Evolutionary conservation across 495 filamentous ascomycete genomes (phyloP).

Genomic region (Coniosporium apollinis): DNA sequence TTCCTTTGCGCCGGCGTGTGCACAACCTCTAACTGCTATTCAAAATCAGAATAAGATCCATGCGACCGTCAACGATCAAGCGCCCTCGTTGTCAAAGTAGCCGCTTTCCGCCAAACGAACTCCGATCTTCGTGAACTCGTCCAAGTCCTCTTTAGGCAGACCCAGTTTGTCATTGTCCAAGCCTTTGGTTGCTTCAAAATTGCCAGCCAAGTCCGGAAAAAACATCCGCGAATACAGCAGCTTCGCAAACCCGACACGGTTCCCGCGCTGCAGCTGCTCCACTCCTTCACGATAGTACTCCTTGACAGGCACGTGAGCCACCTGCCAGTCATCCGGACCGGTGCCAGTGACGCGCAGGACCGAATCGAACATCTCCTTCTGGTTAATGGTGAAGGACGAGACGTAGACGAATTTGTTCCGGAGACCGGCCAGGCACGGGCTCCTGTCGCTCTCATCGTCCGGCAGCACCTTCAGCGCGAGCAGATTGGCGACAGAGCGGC

Average conservation of each 20-base stretch:
- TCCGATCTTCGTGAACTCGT: slow-evolving; percentile 32
- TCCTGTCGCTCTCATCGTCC: background rate
- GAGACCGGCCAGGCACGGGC: slow-evolving; percentile 17
- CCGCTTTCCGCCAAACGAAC: too few species aligned
- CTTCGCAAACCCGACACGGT: slow-evolving; percentile 32
- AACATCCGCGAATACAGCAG: slow-evolving; percentile 37
- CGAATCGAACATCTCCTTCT: slow-evolving; percentile 31
- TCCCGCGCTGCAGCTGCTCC: slow-evolving; percentile 27
- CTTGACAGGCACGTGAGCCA: slow-evolving; percentile 25
- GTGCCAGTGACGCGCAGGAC: slow-evolving; percentile 36
- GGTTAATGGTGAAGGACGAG: slow-evolving; percentile 27
- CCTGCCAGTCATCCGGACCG: slow-evolving; percentile 37
- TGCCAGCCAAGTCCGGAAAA: slow-evolving; percentile 28
- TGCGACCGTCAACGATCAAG: too few species aligned
- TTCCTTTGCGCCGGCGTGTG: too few species aligned
- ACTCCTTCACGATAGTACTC: slow-evolving; percentile 29
- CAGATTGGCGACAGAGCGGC: slow-evolving; percentile 24
- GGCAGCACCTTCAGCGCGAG: slow-evolving; percentile 2
- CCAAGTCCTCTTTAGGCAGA: slow-evolving; percentile 41
- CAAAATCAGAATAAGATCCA: too few species aligned
- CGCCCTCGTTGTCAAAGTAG: too few species aligned
- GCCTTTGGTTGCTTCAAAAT: slow-evolving; percentile 24
- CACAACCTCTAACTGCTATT: too few species aligned
- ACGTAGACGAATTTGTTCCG: slow-evolving; percentile 26
- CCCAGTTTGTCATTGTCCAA: slow-evolving; percentile 35